Conservation (phyloP, 352 stramenopile genomes). For the Stramenopiles sp. region DNA sequence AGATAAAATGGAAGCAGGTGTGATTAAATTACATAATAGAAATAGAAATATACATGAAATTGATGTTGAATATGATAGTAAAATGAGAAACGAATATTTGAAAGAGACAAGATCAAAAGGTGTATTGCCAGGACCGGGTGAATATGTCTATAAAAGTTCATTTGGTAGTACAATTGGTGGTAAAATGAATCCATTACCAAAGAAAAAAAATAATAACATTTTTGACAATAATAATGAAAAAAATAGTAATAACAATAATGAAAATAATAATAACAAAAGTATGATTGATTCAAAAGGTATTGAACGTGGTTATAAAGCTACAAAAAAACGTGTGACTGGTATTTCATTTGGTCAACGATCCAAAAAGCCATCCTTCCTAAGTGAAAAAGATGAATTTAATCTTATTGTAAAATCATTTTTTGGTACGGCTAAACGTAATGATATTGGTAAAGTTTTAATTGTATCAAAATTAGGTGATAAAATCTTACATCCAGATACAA, state of each 20-base stretch:
- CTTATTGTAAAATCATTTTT: not conserved
- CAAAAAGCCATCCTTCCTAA: not conserved
- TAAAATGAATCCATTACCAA: not conserved
- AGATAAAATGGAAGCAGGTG: not conserved
- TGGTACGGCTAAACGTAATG: not conserved
- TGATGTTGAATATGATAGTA: not conserved
- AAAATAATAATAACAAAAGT: not conserved
- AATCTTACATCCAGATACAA: not conserved
- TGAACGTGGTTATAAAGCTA: not conserved
- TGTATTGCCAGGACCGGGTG: not conserved
- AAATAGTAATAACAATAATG: not conserved
- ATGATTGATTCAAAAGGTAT: not conserved
- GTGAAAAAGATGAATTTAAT: not conserved
- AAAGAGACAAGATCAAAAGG: not conserved
- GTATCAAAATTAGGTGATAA: not conserved
- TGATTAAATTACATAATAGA: not conserved
- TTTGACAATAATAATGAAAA: not conserved
- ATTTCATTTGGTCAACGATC: not conserved
- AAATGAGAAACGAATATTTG: not conserved
- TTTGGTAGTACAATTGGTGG: not conserved
- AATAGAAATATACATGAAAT: not conserved
- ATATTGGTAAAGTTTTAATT: not conserved
- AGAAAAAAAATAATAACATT: not conserved
- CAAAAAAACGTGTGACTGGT: not conserved
- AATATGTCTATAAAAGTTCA: not conserved